Evolutionary conservation across 768 basidiomycete genomes (phyloP).

Genomic region (Pholiota microspora): DNA sequence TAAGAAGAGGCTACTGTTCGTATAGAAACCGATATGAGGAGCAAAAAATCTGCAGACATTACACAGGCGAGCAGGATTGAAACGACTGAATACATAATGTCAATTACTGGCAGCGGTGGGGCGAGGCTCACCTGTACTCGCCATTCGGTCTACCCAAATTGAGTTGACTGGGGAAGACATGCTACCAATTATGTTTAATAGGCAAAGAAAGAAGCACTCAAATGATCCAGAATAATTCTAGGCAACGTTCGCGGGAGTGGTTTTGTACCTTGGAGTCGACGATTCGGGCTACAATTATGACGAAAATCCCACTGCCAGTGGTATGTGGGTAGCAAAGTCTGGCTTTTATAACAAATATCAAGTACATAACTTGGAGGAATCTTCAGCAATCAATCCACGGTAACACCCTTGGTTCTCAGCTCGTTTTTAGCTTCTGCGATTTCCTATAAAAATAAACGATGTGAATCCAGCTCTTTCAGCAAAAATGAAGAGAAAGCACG

Average conservation of each 20-base stretch:
- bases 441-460: slow-evolving; percentile 39
- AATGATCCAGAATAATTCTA: neutral
- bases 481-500: slow-evolving; percentile 6
- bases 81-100: too few relatives aligned
- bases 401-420: slow-evolving; percentile 56
- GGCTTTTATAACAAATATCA: neutral
- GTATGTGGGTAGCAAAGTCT: neutral
- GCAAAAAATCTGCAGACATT: neutral
- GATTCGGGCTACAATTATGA: neutral
- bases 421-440: slow-evolving; percentile 53
- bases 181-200: too few relatives aligned
- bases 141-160: too few relatives aligned
- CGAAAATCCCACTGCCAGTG: neutral
- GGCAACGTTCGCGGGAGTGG: neutral
- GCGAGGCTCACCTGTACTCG: too few relatives aligned
- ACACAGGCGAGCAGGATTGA: neutral
- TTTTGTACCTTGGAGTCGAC: neutral
- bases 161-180: too few relatives aligned
- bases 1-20: neutral
- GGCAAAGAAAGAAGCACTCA: neutral
- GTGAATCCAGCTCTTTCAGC: neutral
- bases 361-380: neutral
- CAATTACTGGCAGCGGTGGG: too few relatives aligned
- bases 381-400: slow-evolving; percentile 42
- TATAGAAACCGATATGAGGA: neutral